phyloP scores from a whole-genome alignment of 805 yeast genomes.

The Wickerhamiella vanderwaltii region DNA sequence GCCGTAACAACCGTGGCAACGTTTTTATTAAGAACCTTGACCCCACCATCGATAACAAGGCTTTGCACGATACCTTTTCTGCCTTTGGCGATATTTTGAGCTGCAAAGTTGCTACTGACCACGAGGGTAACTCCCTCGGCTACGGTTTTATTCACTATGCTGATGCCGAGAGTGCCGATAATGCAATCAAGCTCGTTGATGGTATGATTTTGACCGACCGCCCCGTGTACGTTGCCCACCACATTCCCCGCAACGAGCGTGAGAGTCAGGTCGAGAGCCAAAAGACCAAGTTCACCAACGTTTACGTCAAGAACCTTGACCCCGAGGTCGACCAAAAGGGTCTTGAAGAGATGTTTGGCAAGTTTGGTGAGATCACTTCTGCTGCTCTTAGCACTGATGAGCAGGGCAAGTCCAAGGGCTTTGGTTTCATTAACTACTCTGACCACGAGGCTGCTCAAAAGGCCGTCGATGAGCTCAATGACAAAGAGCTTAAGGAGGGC shows the following conservation, averaged over 20 bases:
- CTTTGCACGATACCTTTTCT: slow-evolving; percentile 93
- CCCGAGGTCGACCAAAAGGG: slow-evolving; percentile 46
- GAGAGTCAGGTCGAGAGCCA: slow-evolving; percentile 81
- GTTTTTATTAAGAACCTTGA: slow-evolving; percentile 96
- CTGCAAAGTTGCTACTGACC: slow-evolving; percentile 94
- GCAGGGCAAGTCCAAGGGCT: slow-evolving; percentile 86
- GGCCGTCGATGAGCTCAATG: slow-evolving; percentile 89
- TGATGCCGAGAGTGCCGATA: slow-evolving; percentile 79
- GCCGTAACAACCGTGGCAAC: slow-evolving; percentile 94
- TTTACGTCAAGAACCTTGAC: slow-evolving; percentile 84
- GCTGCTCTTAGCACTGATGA: slow-evolving; percentile 65
- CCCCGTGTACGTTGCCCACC: slow-evolving; percentile 93
- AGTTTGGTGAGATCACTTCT: slow-evolving; percentile 74
- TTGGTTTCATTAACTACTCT: slow-evolving; percentile 89
- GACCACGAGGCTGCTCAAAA: slow-evolving; percentile 75
- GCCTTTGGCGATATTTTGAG: slow-evolving; percentile 93
- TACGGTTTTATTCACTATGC: slow-evolving; percentile 97
- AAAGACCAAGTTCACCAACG: slow-evolving; percentile 89
- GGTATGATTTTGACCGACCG: slow-evolving; percentile 96
- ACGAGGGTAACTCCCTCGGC: slow-evolving; percentile 81
- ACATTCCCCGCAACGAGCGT: slow-evolving; percentile 85
- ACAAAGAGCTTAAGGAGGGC: slow-evolving; percentile 55
- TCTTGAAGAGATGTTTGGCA: slow-evolving; percentile 57
- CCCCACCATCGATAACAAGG: slow-evolving; percentile 97
- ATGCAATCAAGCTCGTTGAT: slow-evolving; percentile 93